phyloP scores from a whole-genome alignment of 1,139 yeast genomes.

The Geotrichum bryndzae region DNA sequence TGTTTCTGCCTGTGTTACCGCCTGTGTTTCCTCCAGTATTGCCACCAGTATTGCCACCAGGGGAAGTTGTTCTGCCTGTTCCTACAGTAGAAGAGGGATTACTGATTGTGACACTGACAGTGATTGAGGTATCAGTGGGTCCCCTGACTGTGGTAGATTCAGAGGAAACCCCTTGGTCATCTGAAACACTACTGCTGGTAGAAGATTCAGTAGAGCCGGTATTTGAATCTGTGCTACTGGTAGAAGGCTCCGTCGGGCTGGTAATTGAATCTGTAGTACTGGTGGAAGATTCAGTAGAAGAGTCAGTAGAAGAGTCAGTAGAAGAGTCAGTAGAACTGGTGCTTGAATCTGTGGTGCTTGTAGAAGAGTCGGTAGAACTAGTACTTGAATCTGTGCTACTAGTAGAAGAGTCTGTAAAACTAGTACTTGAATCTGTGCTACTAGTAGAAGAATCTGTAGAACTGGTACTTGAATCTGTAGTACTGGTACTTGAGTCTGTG shows the following conservation, averaged over 20 bases:
- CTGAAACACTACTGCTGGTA: background rate
- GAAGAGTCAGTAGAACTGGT: background rate
- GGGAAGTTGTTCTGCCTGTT: background rate
- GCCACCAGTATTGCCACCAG: background rate
- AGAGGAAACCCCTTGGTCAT: background rate
- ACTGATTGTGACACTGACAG: background rate
- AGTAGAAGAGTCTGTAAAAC: background rate
- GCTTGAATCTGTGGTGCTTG: background rate
- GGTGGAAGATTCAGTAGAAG: background rate
- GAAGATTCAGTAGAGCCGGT: background rate
- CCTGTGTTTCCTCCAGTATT: background rate
- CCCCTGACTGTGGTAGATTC: background rate
- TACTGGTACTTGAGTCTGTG: too few species aligned
- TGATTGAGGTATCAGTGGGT: background rate
- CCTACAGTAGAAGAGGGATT: background rate
- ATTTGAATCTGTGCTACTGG: background rate
- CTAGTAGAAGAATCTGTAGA: background rate
- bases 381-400: background rate
- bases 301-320: too few species aligned
- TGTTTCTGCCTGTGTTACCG: background rate
- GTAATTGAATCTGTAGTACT: background rate
- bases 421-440: background rate
- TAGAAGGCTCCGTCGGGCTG: background rate
- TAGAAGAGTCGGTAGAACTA: background rate
- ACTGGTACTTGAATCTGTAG: background rate